Percentiles rank a stretch among this genome's conserved stretches.
Evolutionary conservation across 768 basidiomycete genomes (phyloP).

Genomic region (Tylopilus felleus): DNA sequence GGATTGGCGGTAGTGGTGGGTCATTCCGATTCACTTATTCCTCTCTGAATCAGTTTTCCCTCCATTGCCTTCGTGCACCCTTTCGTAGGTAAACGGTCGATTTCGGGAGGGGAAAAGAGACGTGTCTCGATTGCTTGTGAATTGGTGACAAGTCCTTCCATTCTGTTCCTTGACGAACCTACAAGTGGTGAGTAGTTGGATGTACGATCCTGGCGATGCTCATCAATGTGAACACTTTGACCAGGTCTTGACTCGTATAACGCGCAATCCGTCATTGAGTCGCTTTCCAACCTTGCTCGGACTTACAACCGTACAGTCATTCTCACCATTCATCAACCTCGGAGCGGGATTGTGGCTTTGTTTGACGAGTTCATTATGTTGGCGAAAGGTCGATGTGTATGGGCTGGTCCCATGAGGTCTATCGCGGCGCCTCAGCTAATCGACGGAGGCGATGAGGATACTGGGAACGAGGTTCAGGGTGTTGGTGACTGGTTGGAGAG

Average conservation of each 20-base stretch:
- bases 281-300: slow-evolving; percentile 77
- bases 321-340: slow-evolving; percentile 97
- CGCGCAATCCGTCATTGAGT: slow-evolving; percentile 91
- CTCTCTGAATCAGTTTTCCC: not conserved
- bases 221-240: not conserved
- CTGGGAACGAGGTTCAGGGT: slow-evolving; percentile 21
- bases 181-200: slow-evolving; percentile 71
- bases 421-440: slow-evolving; percentile 3
- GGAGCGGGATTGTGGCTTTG: slow-evolving; percentile 93
- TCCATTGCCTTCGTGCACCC: not conserved
- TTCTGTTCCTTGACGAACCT: slow-evolving; percentile 95
- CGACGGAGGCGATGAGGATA: slow-evolving; percentile 4
- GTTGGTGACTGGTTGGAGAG: slow-evolving; percentile 63
- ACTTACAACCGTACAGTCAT: slow-evolving; percentile 93
- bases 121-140: slow-evolving; percentile 98
- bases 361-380: slow-evolving; percentile 91
- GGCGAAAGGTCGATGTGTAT: slow-evolving; percentile 64
- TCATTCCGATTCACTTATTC: not conserved
- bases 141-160: slow-evolving; percentile 93
- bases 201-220: not conserved
- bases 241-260: slow-evolving; percentile 92
- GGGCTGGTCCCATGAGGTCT: slow-evolving; percentile 30
- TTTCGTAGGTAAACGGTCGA: slow-evolving; percentile 75
- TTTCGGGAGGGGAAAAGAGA: slow-evolving; percentile 97
- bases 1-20: slow-evolving; percentile 85